These are phyloP conservation scores for Fomitopsis serialis DNA, from an alignment of 768 basidiomycete species.

Conservation along the genomic window DNA sequence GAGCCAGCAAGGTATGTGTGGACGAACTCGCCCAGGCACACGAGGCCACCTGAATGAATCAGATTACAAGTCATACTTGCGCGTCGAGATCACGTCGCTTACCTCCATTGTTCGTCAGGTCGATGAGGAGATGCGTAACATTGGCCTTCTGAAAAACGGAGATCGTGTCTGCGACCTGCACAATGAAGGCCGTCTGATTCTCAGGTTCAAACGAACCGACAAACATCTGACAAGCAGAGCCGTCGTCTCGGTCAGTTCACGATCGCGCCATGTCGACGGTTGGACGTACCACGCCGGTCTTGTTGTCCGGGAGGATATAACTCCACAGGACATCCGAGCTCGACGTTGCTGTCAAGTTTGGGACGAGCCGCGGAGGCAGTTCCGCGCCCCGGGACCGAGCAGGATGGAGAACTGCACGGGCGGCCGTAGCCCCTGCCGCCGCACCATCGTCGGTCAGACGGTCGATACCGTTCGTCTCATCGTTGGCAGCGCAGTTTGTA, in stretches of 20 bases:
- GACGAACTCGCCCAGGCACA: constrained; percentile 59
- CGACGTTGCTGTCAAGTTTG: constrained; percentile 37
- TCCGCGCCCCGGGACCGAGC: constrained; percentile 28
- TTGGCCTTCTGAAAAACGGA: constrained; percentile 40
- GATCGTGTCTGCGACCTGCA: constrained; percentile 42
- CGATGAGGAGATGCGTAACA: constrained; percentile 48
- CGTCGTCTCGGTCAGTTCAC: neutral
- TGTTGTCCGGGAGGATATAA: constrained; percentile 48
- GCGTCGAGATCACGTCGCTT: neutral
- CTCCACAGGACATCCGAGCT: constrained; percentile 51
- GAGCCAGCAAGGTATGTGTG: constrained; percentile 51
- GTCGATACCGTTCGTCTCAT: constrained; percentile 47
- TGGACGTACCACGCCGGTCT: constrained; percentile 51
- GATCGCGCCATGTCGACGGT: neutral
- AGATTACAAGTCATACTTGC: neutral
- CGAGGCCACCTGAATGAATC: constrained; percentile 47
- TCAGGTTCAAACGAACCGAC: constrained; percentile 49
- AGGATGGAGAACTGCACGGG: constrained; percentile 36
- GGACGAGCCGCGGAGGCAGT: constrained; percentile 43
- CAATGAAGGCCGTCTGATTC: constrained; percentile 47
- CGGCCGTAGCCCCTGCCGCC: constrained; percentile 17
- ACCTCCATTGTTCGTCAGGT: constrained; percentile 62
- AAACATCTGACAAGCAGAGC: constrained; percentile 42
- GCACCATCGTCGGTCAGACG: constrained; percentile 16
- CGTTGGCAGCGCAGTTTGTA: constrained; percentile 52